Evolutionary conservation across 1,284 basidiomycete genomes (phyloP).

Genomic region (Puccinia brachypodii): DNA sequence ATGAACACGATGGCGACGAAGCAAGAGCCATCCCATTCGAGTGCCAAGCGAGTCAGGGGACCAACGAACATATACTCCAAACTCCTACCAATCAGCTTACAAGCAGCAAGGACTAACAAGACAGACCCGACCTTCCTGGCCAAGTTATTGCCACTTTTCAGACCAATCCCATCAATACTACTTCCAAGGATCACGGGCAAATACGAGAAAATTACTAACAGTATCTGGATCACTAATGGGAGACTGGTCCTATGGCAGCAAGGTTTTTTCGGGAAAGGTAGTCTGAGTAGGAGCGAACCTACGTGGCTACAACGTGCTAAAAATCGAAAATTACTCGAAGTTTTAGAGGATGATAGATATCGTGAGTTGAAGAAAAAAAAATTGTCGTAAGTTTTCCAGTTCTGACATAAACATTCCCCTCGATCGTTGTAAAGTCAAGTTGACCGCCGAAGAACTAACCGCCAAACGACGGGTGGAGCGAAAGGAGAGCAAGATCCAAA

Average conservation of each 20-base stretch:
- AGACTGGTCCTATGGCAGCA: constrained; percentile 69
- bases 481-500: constrained; percentile 75
- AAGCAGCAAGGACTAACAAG: background rate
- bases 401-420: background rate
- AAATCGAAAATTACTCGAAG: constrained; percentile 67
- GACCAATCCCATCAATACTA: background rate
- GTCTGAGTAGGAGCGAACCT: constrained; percentile 87
- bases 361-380: constrained; percentile 53
- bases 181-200: background rate
- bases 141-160: background rate
- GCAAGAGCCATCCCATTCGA: background rate
- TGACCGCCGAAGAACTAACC: constrained; percentile 82
- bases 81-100: background rate
- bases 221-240: background rate
- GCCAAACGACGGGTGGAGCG: constrained; percentile 79
- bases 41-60: background rate
- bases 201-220: constrained; percentile 9
- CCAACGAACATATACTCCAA: background rate
- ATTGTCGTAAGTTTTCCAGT: background rate
- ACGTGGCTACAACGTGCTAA: constrained; percentile 70
- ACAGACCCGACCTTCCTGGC: background rate
- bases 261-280: constrained; percentile 97
- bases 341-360: constrained; percentile 53
- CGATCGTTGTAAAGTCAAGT: constrained; percentile 58
- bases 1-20: background rate